These are phyloP conservation scores for Vaccinium darrowii DNA, from an alignment of 148 eudicot genomes.

Conservation along the genomic window DNA sequence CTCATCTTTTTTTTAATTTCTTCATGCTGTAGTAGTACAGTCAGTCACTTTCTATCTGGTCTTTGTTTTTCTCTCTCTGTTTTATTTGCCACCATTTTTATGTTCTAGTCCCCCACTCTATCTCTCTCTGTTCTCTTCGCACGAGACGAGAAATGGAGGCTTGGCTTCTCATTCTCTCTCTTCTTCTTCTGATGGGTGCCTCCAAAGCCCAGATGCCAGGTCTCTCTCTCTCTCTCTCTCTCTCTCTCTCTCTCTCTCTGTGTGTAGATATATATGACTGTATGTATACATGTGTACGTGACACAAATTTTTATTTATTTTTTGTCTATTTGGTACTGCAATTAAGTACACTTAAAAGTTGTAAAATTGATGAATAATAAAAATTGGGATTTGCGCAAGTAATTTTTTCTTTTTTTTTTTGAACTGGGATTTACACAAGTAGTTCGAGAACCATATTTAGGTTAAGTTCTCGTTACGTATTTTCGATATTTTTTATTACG, in stretches of 20 bases:
- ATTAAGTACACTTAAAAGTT: neutral
- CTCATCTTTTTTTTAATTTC: neutral
- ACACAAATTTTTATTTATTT: neutral
- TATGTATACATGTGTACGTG: neutral
- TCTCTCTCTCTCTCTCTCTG: neutral
- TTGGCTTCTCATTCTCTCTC: conserved; percentile 1
- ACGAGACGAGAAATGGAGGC: conserved; percentile 8
- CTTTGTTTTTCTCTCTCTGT: neutral
- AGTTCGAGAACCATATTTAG: neutral
- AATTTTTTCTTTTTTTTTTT: no score
- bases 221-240: neutral
- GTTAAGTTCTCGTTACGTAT: no score
- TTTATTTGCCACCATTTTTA: neutral
- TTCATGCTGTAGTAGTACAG: neutral
- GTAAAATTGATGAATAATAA: neutral
- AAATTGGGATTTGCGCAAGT: neutral
- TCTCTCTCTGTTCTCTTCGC: neutral
- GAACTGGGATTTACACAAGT: neutral
- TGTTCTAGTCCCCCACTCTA: neutral
- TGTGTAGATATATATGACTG: neutral
- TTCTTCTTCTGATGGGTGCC: conserved; percentile 11
- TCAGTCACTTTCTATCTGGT: neutral
- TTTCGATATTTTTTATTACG: no score
- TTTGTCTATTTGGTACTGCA: neutral
- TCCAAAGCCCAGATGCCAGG: conserved; percentile 22